A percentile compares a stretch with the other conserved stretches of the same genome.
phyloP scores from a whole-genome alignment of 352 stramenopile genomes.

The Phytophthora macrochlamydospora region DNA sequence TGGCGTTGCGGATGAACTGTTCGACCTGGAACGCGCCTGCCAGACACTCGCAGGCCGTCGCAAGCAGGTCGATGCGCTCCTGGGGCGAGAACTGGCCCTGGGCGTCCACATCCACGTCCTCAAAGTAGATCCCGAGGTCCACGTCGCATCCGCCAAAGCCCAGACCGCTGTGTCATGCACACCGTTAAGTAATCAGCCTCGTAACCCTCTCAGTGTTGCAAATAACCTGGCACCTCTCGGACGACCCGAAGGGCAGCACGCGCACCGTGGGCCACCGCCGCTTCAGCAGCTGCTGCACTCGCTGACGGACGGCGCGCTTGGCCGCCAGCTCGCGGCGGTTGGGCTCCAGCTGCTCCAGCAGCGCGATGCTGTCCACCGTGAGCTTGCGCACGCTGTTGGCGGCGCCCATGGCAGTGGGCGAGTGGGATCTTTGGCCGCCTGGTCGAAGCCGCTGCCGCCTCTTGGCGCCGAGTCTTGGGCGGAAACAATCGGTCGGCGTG shows the following conservation, averaged over 20 bases:
- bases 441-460: constrained; percentile 2
- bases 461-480: constrained; percentile 1
- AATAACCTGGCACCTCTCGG: constrained; percentile 54
- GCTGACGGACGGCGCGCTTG: constrained; percentile 51
- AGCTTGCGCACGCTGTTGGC: constrained; percentile 83
- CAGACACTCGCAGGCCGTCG: constrained; percentile 50
- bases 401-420: constrained; percentile 59
- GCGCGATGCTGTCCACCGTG: constrained; percentile 77
- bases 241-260: constrained; percentile 78
- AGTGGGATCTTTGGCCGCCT: background rate
- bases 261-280: constrained; percentile 64
- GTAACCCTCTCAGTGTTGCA: background rate
- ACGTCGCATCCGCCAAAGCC: constrained; percentile 82
- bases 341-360: constrained; percentile 85
- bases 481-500: background rate
- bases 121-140: constrained; percentile 85
- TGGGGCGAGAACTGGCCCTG: constrained; percentile 62
- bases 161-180: constrained; percentile 47
- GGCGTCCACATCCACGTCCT: constrained; percentile 60
- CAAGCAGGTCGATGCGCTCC: constrained; percentile 66
- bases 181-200: background rate
- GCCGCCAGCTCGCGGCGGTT: constrained; percentile 51
- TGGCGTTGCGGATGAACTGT: constrained; percentile 76
- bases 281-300: constrained; percentile 60
- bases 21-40: constrained; percentile 56